Conservation (phyloP, 2,329 filamentous ascomycete species). For the Cladophialophora yegresii region DNA sequence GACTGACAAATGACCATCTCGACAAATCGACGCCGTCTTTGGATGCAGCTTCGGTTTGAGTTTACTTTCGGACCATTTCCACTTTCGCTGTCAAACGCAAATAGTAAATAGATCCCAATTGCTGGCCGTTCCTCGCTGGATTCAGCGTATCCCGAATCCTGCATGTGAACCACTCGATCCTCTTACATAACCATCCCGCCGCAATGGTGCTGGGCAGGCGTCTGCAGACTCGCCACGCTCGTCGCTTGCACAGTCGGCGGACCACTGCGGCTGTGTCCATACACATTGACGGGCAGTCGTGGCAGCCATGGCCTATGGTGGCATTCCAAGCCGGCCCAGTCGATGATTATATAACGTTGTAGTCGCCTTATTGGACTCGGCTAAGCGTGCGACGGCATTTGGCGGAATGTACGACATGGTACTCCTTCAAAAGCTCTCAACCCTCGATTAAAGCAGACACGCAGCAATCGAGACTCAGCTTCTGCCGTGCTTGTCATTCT, state of each 20-base stretch:
- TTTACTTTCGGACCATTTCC: not conserved
- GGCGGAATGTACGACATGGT: conserved; percentile 6
- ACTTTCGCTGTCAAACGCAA: not conserved
- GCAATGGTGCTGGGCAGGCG: not conserved
- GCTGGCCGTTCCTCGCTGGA: not conserved
- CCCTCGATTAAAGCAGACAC: conserved; percentile 11
- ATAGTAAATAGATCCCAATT: not conserved
- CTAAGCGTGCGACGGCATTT: conserved; percentile 3
- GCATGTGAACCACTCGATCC: no score
- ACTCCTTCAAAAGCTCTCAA: not conserved
- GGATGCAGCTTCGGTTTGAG: not conserved
- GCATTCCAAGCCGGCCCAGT: not conserved
- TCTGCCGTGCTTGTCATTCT: conserved; percentile 9
- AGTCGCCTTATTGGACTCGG: not conserved
- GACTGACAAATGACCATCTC: conserved; percentile 28
- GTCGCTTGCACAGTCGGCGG: not conserved
- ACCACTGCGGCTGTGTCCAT: not conserved
- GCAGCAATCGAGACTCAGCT: conserved; percentile 16
- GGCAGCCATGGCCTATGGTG: not conserved
- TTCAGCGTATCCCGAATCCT: no score
- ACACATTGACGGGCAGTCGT: not conserved
- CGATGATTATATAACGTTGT: conserved; percentile 10
- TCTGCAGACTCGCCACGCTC: not conserved
- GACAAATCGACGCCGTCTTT: not conserved
- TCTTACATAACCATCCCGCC: not conserved